A percentile compares a stretch with the other conserved stretches of the same genome.
These are phyloP conservation scores for Pythium apleroticum DNA, from an alignment of 352 stramenopile genomes.

Conservation along the genomic window DNA sequence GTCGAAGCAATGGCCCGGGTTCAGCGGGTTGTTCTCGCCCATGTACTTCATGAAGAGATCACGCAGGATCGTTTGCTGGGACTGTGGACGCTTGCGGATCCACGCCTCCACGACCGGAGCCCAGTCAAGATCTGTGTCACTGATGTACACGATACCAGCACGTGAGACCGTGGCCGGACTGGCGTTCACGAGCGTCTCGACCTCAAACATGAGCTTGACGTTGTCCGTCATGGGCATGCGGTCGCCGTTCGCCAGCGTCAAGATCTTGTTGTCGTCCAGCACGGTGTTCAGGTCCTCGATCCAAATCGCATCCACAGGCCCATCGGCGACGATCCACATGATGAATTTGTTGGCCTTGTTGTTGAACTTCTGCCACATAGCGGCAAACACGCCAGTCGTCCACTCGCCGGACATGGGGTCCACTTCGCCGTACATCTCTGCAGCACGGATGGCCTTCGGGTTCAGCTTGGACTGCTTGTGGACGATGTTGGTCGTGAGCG, in stretches of 20 bases:
- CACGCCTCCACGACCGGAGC: constrained; percentile 95
- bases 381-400: constrained; percentile 97
- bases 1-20: constrained; percentile 95
- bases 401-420: constrained; percentile 96
- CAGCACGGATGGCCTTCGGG: constrained; percentile 96
- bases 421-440: constrained; percentile 98
- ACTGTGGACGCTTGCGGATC: constrained; percentile 90
- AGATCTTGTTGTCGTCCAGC: constrained; percentile 97
- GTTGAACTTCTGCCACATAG: constrained; percentile 99
- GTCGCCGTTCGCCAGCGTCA: constrained; percentile 97
- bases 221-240: constrained; percentile 98
- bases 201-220: constrained; percentile 97
- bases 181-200: constrained; percentile 96
- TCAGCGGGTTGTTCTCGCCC: constrained; percentile 92
- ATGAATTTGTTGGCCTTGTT: constrained; percentile 98
- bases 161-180: constrained; percentile 96
- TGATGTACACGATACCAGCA: constrained; percentile 98
- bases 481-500: constrained; percentile 89
- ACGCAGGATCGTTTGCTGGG: constrained; percentile 88
- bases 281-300: constrained; percentile 99
- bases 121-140: constrained; percentile 97
- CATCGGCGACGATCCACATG: constrained; percentile 98
- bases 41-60: constrained; percentile 97
- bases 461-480: constrained; percentile 97
- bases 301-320: constrained; percentile 98